Conservation (phyloP, 306 rosid genomes). For the Quercus cerris region DNA sequence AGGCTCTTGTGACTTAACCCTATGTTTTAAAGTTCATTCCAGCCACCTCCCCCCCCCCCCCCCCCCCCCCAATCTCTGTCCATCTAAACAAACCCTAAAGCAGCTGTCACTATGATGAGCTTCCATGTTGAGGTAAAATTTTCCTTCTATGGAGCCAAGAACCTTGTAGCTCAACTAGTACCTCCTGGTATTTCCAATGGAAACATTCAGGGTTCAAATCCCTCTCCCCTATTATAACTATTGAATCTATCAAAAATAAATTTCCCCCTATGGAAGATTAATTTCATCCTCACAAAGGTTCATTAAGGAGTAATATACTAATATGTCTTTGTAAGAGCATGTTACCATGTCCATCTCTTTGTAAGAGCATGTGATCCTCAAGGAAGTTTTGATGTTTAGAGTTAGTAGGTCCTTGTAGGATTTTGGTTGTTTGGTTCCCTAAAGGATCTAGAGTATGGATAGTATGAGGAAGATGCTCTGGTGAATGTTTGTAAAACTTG, state of each 20-base stretch:
- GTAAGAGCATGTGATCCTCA: neutral
- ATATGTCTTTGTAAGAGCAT: neutral
- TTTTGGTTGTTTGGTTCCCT: neutral
- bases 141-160: too few species aligned
- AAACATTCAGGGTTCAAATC: too few species aligned
- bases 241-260: too few species aligned
- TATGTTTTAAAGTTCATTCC: too few species aligned
- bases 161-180: too few species aligned
- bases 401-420: constrained; percentile 11
- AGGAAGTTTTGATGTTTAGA: neutral
- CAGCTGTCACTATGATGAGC: neutral
- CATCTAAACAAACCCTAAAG: neutral
- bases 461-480: constrained; percentile 3
- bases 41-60: too few species aligned
- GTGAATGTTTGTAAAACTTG: neutral
- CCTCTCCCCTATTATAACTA: too few species aligned
- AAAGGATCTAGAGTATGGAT: neutral
- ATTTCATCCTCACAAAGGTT: neutral
- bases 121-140: too few species aligned
- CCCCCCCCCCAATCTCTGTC: too few species aligned
- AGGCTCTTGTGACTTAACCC: neutral
- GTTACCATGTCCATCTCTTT: neutral
- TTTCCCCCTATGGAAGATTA: neutral
- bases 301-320: neutral
- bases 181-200: too few species aligned